These are phyloP conservation scores for Aureobasidium melanogenum DNA, from an alignment of 2,329 filamentous ascomycete genomes.

Conservation along the genomic window DNA sequence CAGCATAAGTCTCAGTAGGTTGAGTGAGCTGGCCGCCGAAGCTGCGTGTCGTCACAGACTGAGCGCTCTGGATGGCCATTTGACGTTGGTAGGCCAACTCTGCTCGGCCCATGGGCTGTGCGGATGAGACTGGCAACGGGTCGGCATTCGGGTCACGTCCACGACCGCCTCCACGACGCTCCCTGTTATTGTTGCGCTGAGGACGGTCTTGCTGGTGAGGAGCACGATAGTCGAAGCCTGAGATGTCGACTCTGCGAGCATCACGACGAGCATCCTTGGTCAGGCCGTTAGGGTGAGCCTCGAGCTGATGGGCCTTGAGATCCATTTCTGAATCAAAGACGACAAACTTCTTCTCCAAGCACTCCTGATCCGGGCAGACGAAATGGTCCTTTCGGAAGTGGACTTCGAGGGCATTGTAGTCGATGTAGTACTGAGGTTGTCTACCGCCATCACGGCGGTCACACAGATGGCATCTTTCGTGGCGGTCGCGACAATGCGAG, in stretches of 20 bases:
- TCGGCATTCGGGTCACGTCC: constrained; percentile 85
- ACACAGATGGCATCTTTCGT: constrained; percentile 92
- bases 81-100: constrained; percentile 88
- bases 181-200: constrained; percentile 23
- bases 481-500: constrained; percentile 83
- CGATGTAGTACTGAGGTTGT: constrained; percentile 79
- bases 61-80: constrained; percentile 81
- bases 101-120: constrained; percentile 72
- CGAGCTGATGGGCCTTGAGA: constrained; percentile 83
- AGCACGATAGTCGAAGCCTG: constrained; percentile 69
- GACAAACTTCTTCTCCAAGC: constrained; percentile 93
- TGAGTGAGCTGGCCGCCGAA: constrained; percentile 75
- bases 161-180: constrained; percentile 47
- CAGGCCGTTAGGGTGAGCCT: constrained; percentile 67
- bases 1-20: constrained; percentile 28
- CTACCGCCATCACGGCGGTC: constrained; percentile 57
- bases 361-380: constrained; percentile 75
- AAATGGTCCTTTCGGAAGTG: constrained; percentile 88
- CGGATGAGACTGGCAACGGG: constrained; percentile 63
- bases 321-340: constrained; percentile 95
- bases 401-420: constrained; percentile 77
- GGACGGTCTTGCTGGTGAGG: constrained; percentile 58
- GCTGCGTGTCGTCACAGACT: constrained; percentile 67
- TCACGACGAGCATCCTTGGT: constrained; percentile 80
- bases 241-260: constrained; percentile 76